Conservation (phyloP, 768 basidiomycete species). For the Xerocomus spinulosus region DNA sequence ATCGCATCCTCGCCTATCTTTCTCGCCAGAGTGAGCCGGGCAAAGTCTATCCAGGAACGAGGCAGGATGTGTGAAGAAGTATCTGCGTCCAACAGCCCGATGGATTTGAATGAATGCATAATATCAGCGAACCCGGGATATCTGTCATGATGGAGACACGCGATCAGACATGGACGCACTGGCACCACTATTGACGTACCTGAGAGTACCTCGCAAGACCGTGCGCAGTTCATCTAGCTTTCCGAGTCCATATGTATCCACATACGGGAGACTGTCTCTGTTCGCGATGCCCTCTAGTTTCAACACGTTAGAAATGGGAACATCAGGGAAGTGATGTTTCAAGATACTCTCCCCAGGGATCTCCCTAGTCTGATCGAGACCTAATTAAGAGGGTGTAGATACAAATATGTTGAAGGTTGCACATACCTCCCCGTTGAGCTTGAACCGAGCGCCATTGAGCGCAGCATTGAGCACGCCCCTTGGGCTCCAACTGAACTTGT, state of each 20-base stretch:
- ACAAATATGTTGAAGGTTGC: not conserved
- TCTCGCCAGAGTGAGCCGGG: conserved; percentile 32
- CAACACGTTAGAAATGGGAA: conserved; percentile 61
- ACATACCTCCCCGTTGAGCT: conserved; percentile 52
- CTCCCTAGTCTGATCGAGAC: conserved; percentile 35
- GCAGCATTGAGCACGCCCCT: conserved; percentile 81
- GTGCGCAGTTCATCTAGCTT: conserved; percentile 45
- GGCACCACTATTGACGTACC: conserved; percentile 37
- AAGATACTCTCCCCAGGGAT: conserved; percentile 56
- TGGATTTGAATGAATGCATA: conserved; percentile 63
- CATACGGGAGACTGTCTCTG: conserved; percentile 73
- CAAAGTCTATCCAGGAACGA: conserved; percentile 34
- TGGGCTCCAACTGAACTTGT: conserved; percentile 94
- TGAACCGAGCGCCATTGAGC: conserved; percentile 64
- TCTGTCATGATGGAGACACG: conserved; percentile 37
- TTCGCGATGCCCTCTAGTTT: conserved; percentile 84
- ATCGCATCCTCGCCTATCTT: conserved; percentile 21
- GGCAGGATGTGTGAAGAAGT: conserved; percentile 16
- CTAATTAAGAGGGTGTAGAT: not conserved
- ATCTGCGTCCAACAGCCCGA: conserved; percentile 60
- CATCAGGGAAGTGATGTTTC: conserved; percentile 52
- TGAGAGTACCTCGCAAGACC: conserved; percentile 78
- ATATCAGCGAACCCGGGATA: conserved; percentile 80
- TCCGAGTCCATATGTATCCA: conserved; percentile 56
- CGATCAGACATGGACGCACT: not conserved